Percentiles rank a stretch among this genome's conserved stretches.
Evolutionary conservation across 2,329 filamentous ascomycete genomes (phyloP).

Genomic region (Fusarium agapanthi): DNA sequence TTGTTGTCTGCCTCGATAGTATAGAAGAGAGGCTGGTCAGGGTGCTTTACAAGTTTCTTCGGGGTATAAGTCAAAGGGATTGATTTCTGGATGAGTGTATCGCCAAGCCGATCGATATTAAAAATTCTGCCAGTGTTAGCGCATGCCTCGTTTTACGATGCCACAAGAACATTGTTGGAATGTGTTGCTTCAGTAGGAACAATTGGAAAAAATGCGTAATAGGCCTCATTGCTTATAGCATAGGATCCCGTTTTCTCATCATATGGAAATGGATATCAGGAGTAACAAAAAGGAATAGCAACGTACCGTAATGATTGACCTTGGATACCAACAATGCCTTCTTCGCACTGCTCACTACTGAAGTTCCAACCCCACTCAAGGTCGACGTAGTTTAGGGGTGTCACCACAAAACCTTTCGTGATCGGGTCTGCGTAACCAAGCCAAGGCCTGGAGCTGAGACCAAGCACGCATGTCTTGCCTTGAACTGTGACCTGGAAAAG

Average conservation of each 20-base stretch:
- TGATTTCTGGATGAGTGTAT: slow-evolving; percentile 86
- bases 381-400: slow-evolving; percentile 86
- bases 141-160: not conserved
- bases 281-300: slow-evolving; percentile 42
- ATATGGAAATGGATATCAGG: slow-evolving; percentile 58
- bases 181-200: slow-evolving; percentile 85
- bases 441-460: slow-evolving; percentile 94
- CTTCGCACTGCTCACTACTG: slow-evolving; percentile 90
- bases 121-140: slow-evolving; percentile 75
- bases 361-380: slow-evolving; percentile 98
- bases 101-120: slow-evolving; percentile 84
- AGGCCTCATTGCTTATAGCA: slow-evolving; percentile 64
- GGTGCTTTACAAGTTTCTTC: slow-evolving; percentile 85
- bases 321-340: slow-evolving; percentile 94
- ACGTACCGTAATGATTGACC: slow-evolving; percentile 84
- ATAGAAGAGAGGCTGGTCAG: slow-evolving; percentile 89
- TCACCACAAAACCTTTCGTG: slow-evolving; percentile 89
- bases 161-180: slow-evolving; percentile 21
- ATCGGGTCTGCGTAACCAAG: slow-evolving; percentile 91
- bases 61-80: slow-evolving; percentile 92
- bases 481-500: slow-evolving; percentile 92
- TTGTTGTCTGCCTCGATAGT: slow-evolving; percentile 95
- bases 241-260: slow-evolving; percentile 70
- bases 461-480: slow-evolving; percentile 84
- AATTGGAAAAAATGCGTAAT: slow-evolving; percentile 77